Conservation (phyloP, 2,329 filamentous ascomycete species). For the Aureobasidium zeae region DNA sequence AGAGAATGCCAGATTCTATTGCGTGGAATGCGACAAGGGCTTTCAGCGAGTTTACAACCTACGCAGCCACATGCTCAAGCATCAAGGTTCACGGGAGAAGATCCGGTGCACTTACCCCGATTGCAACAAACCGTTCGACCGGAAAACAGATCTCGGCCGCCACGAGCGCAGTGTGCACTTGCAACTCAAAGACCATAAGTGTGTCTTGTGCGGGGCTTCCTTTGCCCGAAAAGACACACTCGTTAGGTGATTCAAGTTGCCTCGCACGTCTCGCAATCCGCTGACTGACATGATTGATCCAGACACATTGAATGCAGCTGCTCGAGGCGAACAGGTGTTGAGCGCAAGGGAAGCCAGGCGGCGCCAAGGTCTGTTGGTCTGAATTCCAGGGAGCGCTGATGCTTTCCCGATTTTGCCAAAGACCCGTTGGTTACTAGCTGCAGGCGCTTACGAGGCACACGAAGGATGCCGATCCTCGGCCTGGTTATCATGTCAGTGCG, state of each 20-base stretch:
- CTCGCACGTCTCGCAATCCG: not conserved
- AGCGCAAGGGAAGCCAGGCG: conserved; percentile 1
- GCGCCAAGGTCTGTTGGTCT: not conserved
- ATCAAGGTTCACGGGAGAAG: conserved; percentile 66
- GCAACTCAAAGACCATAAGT: conserved; percentile 61
- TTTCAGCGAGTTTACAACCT: conserved; percentile 82
- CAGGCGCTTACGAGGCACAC: not conserved
- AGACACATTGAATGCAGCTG: conserved; percentile 74
- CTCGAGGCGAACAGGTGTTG: conserved; percentile 45
- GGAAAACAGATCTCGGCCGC: conserved; percentile 66
- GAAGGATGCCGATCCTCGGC: conserved; percentile 3
- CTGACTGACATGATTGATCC: conserved; percentile 4
- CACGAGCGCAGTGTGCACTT: conserved; percentile 54
- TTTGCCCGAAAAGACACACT: conserved; percentile 79
- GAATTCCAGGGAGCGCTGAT: not conserved
- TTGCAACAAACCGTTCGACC: conserved; percentile 68
- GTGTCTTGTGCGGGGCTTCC: conserved; percentile 58
- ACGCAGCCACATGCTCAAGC: conserved; percentile 76
- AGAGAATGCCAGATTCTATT: conserved; percentile 63
- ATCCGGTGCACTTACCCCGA: conserved; percentile 55
- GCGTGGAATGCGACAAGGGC: conserved; percentile 64
- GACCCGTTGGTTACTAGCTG: not conserved
- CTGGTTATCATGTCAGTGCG: too few species aligned
- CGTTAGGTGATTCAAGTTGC: conserved; percentile 50
- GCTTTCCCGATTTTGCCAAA: too few species aligned